Percentiles rank a stretch among this genome's conserved stretches.
Conservation (phyloP, 495 filamentous ascomycete species). For the Aspergillus nanangensis region DNA sequence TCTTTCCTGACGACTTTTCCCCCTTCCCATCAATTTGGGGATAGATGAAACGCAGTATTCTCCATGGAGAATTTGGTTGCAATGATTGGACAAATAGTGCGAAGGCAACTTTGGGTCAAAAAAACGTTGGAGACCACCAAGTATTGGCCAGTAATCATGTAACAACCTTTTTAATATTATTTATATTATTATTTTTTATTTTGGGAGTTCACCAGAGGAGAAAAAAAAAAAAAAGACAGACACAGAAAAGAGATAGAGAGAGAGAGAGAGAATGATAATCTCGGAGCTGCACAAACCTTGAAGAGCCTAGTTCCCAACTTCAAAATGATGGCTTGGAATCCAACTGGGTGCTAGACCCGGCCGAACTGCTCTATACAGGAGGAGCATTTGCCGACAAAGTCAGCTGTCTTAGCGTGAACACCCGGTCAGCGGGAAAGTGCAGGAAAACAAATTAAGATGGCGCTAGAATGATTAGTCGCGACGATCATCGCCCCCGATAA, state of each 20-base stretch:
- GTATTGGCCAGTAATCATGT: constrained; percentile 32
- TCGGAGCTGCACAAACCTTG: constrained; percentile 23
- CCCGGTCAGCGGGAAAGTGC: constrained; percentile 36
- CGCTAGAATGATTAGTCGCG: constrained; percentile 32
- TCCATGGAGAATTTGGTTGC: constrained; percentile 23
- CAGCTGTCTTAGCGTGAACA: constrained; percentile 35
- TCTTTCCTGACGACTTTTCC: constrained; percentile 5
- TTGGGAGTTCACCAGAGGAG: too few relatives aligned
- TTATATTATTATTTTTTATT: too few relatives aligned
- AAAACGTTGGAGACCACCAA: constrained; percentile 23
- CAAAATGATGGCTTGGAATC: constrained; percentile 11
- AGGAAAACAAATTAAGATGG: constrained; percentile 39
- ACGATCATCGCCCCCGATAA: constrained; percentile 32
- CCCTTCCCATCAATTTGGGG: background rate
- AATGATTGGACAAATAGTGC: constrained; percentile 16
- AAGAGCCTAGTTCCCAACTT: constrained; percentile 17
- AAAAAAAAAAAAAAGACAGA: too few relatives aligned
- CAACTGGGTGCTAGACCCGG: constrained; percentile 10
- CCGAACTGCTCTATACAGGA: constrained; percentile 27
- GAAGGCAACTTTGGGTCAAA: constrained; percentile 15
- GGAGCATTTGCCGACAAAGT: constrained; percentile 25
- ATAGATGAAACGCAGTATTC: constrained; percentile 6
- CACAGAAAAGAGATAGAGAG: too few relatives aligned
- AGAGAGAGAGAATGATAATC: constrained; percentile 14
- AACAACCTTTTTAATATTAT: constrained; percentile 26